These are phyloP conservation scores for Ensete glaucum DNA, from an alignment of 176 grass and related monocot genomes.

Conservation along the genomic window DNA sequence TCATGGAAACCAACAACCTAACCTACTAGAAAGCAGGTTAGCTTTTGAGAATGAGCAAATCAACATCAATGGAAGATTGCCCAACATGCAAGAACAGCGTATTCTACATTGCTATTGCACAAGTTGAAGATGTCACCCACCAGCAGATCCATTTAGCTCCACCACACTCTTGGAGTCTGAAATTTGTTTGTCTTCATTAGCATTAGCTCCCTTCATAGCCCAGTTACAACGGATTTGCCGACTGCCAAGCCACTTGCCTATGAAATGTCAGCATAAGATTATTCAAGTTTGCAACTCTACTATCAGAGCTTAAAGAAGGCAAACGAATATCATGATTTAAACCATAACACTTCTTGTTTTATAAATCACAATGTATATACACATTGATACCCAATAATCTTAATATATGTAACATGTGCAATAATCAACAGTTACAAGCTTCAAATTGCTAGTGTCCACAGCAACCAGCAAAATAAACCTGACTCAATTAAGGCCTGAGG, in stretches of 20 bases:
- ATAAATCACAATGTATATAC: too few species aligned
- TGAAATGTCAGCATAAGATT: neutral
- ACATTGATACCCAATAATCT: neutral
- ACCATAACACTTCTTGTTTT: too few species aligned
- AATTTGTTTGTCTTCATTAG: slow-evolving; percentile 74
- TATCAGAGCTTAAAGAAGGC: too few species aligned
- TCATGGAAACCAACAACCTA: too few species aligned
- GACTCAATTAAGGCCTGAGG: neutral
- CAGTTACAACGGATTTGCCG: slow-evolving; percentile 97
- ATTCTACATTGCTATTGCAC: neutral
- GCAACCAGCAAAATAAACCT: neutral
- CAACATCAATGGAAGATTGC: neutral
- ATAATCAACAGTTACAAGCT: neutral
- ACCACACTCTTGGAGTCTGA: slow-evolving; percentile 57
- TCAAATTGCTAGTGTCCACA: neutral
- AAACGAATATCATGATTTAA: too few species aligned
- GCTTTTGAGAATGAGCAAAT: too few species aligned
- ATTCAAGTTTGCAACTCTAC: neutral
- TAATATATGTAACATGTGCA: neutral
- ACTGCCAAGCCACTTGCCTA: slow-evolving; percentile 83
- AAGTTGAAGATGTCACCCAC: slow-evolving; percentile 28
- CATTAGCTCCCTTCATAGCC: slow-evolving; percentile 84
- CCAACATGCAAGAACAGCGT: neutral
- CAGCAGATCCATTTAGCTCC: slow-evolving; percentile 51
- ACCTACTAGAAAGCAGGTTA: too few species aligned